Evolutionary conservation across 106 monocot genomes (phyloP), one percentile per base, ranked within the genome.

Genomic region (Hemerocallis citrina): DNA sequence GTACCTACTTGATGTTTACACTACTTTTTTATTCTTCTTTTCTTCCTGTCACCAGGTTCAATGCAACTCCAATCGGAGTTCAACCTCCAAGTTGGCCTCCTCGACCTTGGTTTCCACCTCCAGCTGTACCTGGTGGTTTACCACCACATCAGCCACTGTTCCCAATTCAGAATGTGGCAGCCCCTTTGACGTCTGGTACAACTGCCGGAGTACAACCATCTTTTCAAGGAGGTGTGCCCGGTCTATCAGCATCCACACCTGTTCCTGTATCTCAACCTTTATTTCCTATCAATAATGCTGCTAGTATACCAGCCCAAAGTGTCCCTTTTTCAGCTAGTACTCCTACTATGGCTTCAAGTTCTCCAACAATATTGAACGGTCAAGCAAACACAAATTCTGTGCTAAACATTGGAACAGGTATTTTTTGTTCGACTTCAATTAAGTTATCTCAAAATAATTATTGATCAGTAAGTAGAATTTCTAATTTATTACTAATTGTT

Each of bases 181-280:
- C 62, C 43, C 64, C 72, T 63, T 65, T 85, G 44, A 48, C 74
- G 39, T 16, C 76, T 17, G 44, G 31, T 2, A n/a, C 79, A 46
- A 38, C 70, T 50, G 35, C 75, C 69, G 74, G 58, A 64, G 52
- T 76, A 49, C 88, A 71, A 29, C 37, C 74, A 68, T 57, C 75
- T 5, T 70, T 77, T 62, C 80, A 55, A 68, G 61, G 71, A 52
- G 71, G 48, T 48, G 73, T 79, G 35, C 68, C 75, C 61, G 77
- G 82, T 42, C 32, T 89, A 25, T 71, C 83, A 43, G 72, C 89
- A 59, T 63, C 85, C 0, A 17, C 73, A 40, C 55, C 65, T 15
- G 15, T 67, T 66, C 36, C 77, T 36, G 78, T 83, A 20, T 79
- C 95, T 17, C 89, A 89, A 55, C 95, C 95, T 37, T 65, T 95